Evolutionary conservation across 148 eudicot genomes (phyloP).

Genomic region (Silene conica): DNA sequence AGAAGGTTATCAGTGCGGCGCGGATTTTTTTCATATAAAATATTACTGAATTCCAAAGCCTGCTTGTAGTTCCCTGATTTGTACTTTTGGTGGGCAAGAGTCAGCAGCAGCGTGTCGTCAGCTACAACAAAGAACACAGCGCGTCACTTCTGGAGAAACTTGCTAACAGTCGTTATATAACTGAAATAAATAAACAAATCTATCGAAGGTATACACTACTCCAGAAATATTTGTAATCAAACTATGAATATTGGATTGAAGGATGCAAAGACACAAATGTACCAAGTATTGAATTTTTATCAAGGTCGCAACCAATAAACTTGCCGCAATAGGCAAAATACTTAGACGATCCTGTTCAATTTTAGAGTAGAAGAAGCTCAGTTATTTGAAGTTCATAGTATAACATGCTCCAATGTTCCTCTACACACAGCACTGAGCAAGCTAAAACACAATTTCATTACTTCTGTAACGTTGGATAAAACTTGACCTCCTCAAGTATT

Average conservation of each 20-base stretch:
- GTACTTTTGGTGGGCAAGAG: constrained; percentile 83
- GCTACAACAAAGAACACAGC: constrained; percentile 34
- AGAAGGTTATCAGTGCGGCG: constrained; percentile 88
- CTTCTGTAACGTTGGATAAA: too few species aligned
- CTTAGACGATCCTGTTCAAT: background rate
- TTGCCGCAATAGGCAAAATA: background rate
- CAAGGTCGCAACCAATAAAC: background rate
- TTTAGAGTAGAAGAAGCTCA: background rate
- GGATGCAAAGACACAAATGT: background rate
- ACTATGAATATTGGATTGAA: background rate
- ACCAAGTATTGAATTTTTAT: background rate
- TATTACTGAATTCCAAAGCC: constrained; percentile 79
- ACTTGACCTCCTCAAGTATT: too few species aligned
- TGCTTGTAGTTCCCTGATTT: constrained; percentile 80
- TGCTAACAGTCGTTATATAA: background rate
- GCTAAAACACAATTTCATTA: background rate
- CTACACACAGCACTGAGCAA: background rate
- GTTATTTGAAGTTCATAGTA: background rate
- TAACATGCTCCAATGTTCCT: background rate
- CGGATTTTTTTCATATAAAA: constrained; percentile 73
- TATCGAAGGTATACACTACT: background rate
- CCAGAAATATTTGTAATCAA: background rate
- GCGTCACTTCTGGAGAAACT: constrained; percentile 1
- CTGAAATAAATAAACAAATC: background rate
- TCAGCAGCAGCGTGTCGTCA: constrained; percentile 62